Percentiles rank a stretch among this genome's conserved stretches.
Conservation (phyloP, 202 grass and related monocot genomes). For the Panicum virgatum region DNA sequence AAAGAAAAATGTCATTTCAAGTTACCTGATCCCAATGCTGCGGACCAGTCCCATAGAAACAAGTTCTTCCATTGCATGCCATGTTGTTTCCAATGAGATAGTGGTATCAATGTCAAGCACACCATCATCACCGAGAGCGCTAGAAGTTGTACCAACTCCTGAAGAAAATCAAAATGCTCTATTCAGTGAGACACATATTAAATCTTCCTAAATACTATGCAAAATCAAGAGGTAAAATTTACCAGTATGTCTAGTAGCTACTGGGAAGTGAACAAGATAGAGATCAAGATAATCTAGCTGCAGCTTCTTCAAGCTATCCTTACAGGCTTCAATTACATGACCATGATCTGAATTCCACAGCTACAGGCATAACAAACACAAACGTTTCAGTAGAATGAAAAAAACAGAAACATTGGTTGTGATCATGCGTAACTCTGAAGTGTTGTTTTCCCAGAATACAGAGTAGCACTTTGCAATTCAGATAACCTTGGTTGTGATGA, state of each 20-base stretch:
- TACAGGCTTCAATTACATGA: conserved; percentile 88
- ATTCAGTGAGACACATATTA: not conserved
- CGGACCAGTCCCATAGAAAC: conserved; percentile 73
- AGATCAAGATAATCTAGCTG: conserved; percentile 87
- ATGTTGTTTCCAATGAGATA: conserved; percentile 87
- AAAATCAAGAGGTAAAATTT: conserved; percentile 5
- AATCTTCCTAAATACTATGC: not conserved
- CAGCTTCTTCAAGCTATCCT: conserved; percentile 88
- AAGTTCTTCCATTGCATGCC: conserved; percentile 97
- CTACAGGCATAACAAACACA: conserved; percentile 38
- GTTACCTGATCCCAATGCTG: conserved; percentile 91
- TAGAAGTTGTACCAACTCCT: conserved; percentile 85
- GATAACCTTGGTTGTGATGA: conserved; percentile 91
- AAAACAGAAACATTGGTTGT: not conserved
- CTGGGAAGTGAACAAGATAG: conserved; percentile 90
- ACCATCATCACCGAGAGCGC: conserved; percentile 81
- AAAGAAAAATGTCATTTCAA: not conserved
- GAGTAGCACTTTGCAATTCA: not conserved
- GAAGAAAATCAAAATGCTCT: not conserved
- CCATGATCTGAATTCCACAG: conserved; percentile 95
- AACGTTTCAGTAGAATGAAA: not conserved
- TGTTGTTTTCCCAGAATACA: not conserved
- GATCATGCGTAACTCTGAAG: not conserved
- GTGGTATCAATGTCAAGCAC: conserved; percentile 94
- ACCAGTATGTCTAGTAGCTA: conserved; percentile 88